Evolutionary conservation across 1,139 yeast genomes (phyloP).

Genomic region (Nakaseomyces sp.): DNA sequence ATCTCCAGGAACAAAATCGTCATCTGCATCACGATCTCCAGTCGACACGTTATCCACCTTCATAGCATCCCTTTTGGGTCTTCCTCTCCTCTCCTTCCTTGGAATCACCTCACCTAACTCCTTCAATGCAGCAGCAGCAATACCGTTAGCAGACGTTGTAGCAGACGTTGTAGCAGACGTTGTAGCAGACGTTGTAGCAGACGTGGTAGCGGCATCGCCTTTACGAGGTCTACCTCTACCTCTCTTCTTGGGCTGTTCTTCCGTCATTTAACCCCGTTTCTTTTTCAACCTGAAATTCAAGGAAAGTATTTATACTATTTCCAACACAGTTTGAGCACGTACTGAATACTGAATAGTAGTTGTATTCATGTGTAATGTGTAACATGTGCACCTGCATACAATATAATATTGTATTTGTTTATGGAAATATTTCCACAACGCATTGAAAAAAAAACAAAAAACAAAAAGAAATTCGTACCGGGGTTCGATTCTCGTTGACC

Average conservation of each 20-base stretch:
- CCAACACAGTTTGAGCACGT: too few relatives aligned
- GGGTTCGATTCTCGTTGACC: constrained; percentile 1
- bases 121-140: constrained; percentile 12
- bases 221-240: constrained; percentile 13
- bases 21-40: too few relatives aligned
- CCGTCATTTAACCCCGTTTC: too few relatives aligned
- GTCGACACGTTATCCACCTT: too few relatives aligned
- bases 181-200: neutral
- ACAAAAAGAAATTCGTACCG: neutral
- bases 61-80: constrained; percentile 4
- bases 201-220: neutral
- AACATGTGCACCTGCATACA: too few relatives aligned
- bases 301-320: too few relatives aligned
- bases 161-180: too few relatives aligned
- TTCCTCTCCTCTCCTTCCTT: constrained; percentile 5
- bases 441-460: neutral
- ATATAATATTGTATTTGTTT: neutral
- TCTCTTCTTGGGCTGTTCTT: constrained; percentile 6
- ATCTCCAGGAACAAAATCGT: constrained; percentile 6
- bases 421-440: too few relatives aligned
- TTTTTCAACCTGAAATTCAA: too few relatives aligned
- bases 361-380: too few relatives aligned
- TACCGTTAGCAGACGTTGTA: neutral
- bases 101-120: neutral
- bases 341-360: too few relatives aligned